Evolutionary conservation across 305 asterid genomes (phyloP).

Genomic region (Striga hermonthica): DNA sequence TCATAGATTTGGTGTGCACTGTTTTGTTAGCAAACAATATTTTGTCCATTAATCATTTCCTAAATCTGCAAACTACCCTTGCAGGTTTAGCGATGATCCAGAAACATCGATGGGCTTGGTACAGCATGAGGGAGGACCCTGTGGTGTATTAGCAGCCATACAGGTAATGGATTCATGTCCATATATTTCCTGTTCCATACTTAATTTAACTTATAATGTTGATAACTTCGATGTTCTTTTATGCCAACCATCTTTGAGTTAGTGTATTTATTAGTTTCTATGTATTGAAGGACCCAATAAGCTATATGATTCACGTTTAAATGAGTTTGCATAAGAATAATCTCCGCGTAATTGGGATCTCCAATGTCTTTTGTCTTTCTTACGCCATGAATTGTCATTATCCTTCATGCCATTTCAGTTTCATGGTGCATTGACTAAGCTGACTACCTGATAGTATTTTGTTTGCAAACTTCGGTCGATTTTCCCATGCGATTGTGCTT

Average conservation of each 20-base stretch:
- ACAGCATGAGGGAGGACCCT: slow-evolving; percentile 84
- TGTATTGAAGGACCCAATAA: background rate
- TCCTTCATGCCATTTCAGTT: background rate
- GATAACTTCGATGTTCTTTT: background rate
- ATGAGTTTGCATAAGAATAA: background rate
- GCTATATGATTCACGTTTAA: background rate
- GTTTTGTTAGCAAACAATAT: background rate
- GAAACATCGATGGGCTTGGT: slow-evolving; percentile 76
- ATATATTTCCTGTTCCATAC: slow-evolving; percentile 9
- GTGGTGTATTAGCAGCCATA: slow-evolving; percentile 75
- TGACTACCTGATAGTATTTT: background rate
- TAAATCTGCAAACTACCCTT: slow-evolving; percentile 18
- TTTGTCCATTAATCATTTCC: slow-evolving; percentile 21
- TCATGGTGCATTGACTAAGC: slow-evolving; percentile 6
- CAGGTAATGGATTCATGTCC: slow-evolving; percentile 47
- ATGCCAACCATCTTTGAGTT: background rate
- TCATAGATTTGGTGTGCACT: background rate
- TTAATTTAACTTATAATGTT: slow-evolving; percentile 6
- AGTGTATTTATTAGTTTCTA: background rate
- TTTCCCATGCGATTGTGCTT: background rate
- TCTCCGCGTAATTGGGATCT: background rate
- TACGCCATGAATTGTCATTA: background rate
- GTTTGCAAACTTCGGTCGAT: background rate
- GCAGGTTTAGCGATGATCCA: slow-evolving; percentile 67
- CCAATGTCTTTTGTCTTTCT: background rate